Evolutionary conservation across 768 basidiomycete species (phyloP), one percentile per base, ranked within the genome.

Genomic region (Coprinellus micaceus): DNA sequence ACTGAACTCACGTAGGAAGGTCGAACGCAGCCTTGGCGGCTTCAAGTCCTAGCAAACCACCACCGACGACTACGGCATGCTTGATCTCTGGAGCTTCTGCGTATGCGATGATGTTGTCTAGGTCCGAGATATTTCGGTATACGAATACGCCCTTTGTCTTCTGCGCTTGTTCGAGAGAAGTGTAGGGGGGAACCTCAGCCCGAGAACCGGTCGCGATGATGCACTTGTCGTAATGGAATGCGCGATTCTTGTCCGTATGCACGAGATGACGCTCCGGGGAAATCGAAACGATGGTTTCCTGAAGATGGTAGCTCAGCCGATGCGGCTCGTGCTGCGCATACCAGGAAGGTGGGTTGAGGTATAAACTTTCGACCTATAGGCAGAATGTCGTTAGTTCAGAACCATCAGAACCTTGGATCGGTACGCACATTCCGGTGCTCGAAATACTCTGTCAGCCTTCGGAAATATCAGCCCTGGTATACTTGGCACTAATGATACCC

Each of bases 21-120:
- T 89, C 88, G 61, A 82, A 81, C 6, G 82, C 74, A 0, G 86
- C 88, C 63, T 89, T 89, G 2, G 87, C 88, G 2, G 88, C 86
- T 69, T 89, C 88, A 29, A 90, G 71, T 11, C 87, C 88, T 17
- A 89, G 77, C 11, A 90, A 67, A 9, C 87, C 88, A 9, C 88
- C 88, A 19, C 88, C 88, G 13, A 90, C 76, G 2, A 89, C 79
- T 1, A 78, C 74, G 0, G 80, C 84, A 46, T 70, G 71, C 29
- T 76, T 77, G 7, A 83, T 73, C 1, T 69, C 66, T 9, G 72
- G 71, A 45, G 68, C 61, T 44, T 82, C 74, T 3, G 84, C 76
- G 62, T 84, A 89, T n/a, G 69, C 62, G 47, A 88, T 78, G 57
- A 91, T 84, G 4, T 68, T 72, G 54, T 88, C 80, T 40, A 91